Conservation (phyloP, 2,329 filamentous ascomycete species). For the Fusarium coffeatum region DNA sequence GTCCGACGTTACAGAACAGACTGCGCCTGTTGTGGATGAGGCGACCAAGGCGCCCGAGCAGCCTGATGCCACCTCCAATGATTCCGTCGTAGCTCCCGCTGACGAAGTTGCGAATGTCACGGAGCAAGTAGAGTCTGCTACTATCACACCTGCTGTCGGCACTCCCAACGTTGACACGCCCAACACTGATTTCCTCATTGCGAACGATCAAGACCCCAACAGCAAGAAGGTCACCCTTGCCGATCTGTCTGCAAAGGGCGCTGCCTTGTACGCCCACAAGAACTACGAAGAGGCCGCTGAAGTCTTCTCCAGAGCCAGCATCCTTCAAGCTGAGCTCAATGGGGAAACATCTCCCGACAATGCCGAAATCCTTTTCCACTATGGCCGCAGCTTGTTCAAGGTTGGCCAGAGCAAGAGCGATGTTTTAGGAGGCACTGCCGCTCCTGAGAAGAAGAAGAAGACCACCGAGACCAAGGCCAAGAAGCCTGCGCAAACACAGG, state of each 20-base stretch:
- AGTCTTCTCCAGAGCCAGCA: slow-evolving; percentile 86
- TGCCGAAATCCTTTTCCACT: slow-evolving; percentile 92
- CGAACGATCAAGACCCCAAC: slow-evolving; percentile 58
- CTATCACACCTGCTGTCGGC: slow-evolving; percentile 28
- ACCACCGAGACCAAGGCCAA: slow-evolving; percentile 50
- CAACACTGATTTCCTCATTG: slow-evolving; percentile 44
- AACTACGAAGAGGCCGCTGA: slow-evolving; percentile 89
- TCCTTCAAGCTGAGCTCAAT: slow-evolving; percentile 90
- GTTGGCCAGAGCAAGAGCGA: slow-evolving; percentile 95
- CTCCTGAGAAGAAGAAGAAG: slow-evolving; percentile 63
- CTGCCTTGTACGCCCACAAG: slow-evolving; percentile 87
- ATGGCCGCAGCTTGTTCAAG: slow-evolving; percentile 93
- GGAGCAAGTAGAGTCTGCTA: slow-evolving; percentile 36
- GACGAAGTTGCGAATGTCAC: slow-evolving; percentile 28
- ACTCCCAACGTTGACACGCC: slow-evolving; percentile 35
- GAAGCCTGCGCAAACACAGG: slow-evolving; percentile 55
- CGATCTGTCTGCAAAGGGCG: slow-evolving; percentile 82
- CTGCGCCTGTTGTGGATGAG: slow-evolving; percentile 37
- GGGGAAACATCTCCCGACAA: slow-evolving; percentile 92
- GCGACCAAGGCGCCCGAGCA: slow-evolving; percentile 28
- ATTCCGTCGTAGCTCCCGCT: slow-evolving; percentile 5
- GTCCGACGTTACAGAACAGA: slow-evolving; percentile 49
- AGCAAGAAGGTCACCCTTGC: slow-evolving; percentile 74
- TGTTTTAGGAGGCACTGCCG: slow-evolving; percentile 85
- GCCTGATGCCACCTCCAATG: not conserved